Conservation (phyloP, 2,329 filamentous ascomycete genomes). For the Byssoonygena ceratinophila region DNA sequence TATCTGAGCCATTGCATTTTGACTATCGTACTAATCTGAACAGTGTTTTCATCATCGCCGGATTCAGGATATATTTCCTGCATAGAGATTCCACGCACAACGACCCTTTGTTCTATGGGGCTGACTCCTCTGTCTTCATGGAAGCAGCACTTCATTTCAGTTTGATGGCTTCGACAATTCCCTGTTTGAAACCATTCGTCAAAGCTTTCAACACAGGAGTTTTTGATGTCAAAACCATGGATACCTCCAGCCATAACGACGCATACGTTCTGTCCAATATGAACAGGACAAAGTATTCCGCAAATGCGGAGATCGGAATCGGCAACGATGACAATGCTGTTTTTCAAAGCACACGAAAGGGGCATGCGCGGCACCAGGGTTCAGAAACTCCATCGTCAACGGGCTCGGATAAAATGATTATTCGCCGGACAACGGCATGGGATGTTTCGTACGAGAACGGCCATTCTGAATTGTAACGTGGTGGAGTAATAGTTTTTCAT, state of each 20-base stretch:
- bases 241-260: constrained; percentile 6
- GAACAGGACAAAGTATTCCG: neutral
- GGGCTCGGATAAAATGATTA: constrained; percentile 15
- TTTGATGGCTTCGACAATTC: constrained; percentile 17
- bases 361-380: neutral
- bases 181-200: constrained; percentile 17
- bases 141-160: constrained; percentile 16
- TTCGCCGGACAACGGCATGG: constrained; percentile 16
- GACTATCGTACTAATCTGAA: neutral
- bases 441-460: constrained; percentile 13
- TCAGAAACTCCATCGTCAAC: constrained; percentile 11
- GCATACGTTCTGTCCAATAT: constrained; percentile 13
- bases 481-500: neutral
- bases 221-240: constrained; percentile 11
- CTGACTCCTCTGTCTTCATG: constrained; percentile 13
- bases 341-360: neutral
- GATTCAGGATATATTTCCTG: constrained; percentile 14
- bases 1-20: neutral
- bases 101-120: constrained; percentile 16
- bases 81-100: constrained; percentile 5
- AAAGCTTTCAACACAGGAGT: constrained; percentile 18
- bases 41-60: constrained; percentile 14
- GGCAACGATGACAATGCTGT: neutral
- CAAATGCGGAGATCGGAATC: neutral
- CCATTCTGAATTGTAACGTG: neutral